These are phyloP conservation scores for Aureobasidium sp. DNA, from an alignment of 2,329 filamentous ascomycete genomes.

Conservation along the genomic window DNA sequence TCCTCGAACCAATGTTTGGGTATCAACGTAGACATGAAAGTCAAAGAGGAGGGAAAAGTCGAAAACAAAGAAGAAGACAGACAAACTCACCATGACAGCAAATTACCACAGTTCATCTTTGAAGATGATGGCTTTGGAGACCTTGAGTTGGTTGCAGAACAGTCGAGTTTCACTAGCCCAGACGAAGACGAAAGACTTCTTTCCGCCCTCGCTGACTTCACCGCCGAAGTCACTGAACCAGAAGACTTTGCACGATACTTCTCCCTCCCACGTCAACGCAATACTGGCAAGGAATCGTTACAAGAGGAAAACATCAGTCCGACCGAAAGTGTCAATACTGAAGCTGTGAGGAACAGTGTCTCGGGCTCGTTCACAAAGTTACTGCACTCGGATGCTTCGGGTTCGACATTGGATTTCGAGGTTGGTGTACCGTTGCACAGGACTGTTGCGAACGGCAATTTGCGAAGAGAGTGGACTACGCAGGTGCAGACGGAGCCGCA, in stretches of 20 bases:
- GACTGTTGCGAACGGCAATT: background rate
- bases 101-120: background rate
- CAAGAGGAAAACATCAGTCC: background rate
- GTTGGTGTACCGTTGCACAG: conserved; percentile 3
- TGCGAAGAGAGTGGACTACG: background rate
- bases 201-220: conserved; percentile 3
- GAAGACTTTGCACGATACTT: conserved; percentile 6
- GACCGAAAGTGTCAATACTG: background rate
- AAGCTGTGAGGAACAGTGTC: background rate
- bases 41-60: background rate
- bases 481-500: conserved; percentile 8
- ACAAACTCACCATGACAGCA: background rate
- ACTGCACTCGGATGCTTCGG: background rate
- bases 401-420: conserved; percentile 7
- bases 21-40: no score
- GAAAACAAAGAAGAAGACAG: background rate
- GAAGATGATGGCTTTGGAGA: background rate
- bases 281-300: no score
- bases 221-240: background rate
- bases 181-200: background rate
- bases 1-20: background rate
- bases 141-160: no score
- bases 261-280: background rate
- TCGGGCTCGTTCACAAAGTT: background rate
- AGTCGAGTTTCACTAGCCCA: background rate